A percentile compares a stretch with the other conserved stretches of the same genome.
Evolutionary conservation across 805 yeast genomes (phyloP).

Genomic region (Spathaspora passalidarum): DNA sequence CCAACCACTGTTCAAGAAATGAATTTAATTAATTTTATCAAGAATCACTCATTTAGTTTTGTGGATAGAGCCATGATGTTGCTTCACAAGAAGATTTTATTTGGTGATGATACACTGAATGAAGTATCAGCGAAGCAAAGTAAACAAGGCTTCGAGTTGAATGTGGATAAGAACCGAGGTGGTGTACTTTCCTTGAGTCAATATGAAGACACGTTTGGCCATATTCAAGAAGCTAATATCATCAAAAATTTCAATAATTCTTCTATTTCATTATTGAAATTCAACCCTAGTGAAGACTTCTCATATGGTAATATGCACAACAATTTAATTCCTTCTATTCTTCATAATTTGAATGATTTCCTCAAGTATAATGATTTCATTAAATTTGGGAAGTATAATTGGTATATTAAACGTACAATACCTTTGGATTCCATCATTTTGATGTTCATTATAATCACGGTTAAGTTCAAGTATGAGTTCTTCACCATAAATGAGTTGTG

Average conservation of each 20-base stretch:
- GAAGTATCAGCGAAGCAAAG: neutral
- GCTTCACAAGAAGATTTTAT: constrained; percentile 39
- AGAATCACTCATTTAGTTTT: constrained; percentile 48
- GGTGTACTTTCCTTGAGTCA: constrained; percentile 32
- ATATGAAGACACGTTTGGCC: constrained; percentile 41
- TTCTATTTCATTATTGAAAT: constrained; percentile 32
- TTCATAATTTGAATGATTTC: constrained; percentile 57
- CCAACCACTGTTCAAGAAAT: constrained; percentile 37
- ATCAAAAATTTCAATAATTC: constrained; percentile 35
- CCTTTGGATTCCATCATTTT: constrained; percentile 59
- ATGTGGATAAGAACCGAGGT: constrained; percentile 11
- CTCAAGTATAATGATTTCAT: constrained; percentile 50
- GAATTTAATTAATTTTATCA: constrained; percentile 47
- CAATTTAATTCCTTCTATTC: constrained; percentile 53
- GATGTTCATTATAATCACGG: constrained; percentile 49
- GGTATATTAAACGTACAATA: constrained; percentile 60
- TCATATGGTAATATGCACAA: constrained; percentile 50
- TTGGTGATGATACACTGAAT: constrained; percentile 23
- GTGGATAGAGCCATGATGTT: constrained; percentile 53
- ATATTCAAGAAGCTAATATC: constrained; percentile 35
- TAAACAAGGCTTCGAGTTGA: neutral
- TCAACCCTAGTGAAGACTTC: constrained; percentile 38
- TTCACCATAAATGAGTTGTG: constrained; percentile 36
- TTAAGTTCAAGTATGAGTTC: constrained; percentile 46
- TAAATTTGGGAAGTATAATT: constrained; percentile 52